Evolutionary conservation across 805 yeast species (phyloP).

Genomic region (Monosporozyma unispora): DNA sequence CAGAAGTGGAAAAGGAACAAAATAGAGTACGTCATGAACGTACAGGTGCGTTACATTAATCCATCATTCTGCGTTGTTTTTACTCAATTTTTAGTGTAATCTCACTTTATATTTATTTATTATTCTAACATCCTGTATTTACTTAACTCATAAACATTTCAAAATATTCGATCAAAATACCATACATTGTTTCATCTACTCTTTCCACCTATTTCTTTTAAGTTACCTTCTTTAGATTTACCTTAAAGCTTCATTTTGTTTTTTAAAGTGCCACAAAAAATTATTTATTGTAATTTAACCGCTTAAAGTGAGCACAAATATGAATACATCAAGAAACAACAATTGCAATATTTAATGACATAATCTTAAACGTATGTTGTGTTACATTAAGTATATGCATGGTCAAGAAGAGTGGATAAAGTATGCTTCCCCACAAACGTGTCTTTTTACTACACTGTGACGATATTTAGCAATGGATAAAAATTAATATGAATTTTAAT

Average conservation of each 20-base stretch:
- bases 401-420: too few species aligned
- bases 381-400: too few species aligned
- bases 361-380: too few species aligned
- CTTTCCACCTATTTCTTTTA: neutral
- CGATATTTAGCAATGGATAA: neutral
- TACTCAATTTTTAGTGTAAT: too few species aligned
- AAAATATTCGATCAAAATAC: too few species aligned
- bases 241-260: neutral
- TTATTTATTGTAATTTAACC: neutral
- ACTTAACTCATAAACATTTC: too few species aligned
- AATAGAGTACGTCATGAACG: conserved; percentile 58
- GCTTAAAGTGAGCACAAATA: neutral
- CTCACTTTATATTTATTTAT: neutral
- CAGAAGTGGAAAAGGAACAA: conserved; percentile 67
- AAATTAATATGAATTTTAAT: neutral
- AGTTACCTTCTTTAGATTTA: neutral
- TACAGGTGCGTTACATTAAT: conserved; percentile 61
- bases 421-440: too few species aligned
- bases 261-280: neutral
- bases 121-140: neutral
- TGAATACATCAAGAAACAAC: neutral
- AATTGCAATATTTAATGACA: neutral
- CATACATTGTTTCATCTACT: too few species aligned
- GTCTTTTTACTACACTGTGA: neutral
- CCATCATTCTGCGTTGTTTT: too few species aligned